Base-by-base conservation (phyloP, 805 yeast species). In the Phaffomyces opuntiae region DNA sequence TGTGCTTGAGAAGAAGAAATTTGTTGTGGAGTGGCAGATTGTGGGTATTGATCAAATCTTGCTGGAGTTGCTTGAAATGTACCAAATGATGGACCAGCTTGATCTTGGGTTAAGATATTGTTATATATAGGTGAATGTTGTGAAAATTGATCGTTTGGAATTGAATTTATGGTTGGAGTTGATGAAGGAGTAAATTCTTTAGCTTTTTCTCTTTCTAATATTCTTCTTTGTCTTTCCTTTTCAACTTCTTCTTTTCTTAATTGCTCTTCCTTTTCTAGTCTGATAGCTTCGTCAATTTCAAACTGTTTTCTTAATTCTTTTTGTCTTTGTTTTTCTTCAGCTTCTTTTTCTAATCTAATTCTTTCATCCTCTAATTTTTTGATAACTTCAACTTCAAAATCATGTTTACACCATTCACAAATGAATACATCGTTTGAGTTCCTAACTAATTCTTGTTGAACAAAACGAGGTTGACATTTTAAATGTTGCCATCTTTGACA, bases 401-500 rank as follows among this genome's bases (percentile, higher is more conserved):
- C 63, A 21, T 52, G 54, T 39, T 51, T 46, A 51, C 63, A 59
- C 59, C 59, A 58, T 29, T 54, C 47, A 50, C 63, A 59, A 19
- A 59, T 50, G 39, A 59, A 52, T 4, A 56, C 55, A 26, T 58
- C 63, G 38, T 55, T 52, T 13, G 59, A 44, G 38, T 55, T 52
- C 26, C 50, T 57, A 7, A 57, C 54, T 25, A 59, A 25, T 26
- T 54, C 60, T 44, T 58, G 62, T 50, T 59, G 60, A 31, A 53
- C 53, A 4, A 48, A 32, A 41, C 61, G 55, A 26, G 55, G 56
- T 48, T 67, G 71, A 47, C 70, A 66, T 37, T 59, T 61, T 40
- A 54, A 49, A 51, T 67, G 71, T 48, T 66, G 68, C 71, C 71
- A 67, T 51, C 65, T 60, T 16, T 50, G 51, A 50, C 71, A 67